phyloP scores from a whole-genome alignment of 176 grass and related monocot genomes.

The Cenchrus americanus region DNA sequence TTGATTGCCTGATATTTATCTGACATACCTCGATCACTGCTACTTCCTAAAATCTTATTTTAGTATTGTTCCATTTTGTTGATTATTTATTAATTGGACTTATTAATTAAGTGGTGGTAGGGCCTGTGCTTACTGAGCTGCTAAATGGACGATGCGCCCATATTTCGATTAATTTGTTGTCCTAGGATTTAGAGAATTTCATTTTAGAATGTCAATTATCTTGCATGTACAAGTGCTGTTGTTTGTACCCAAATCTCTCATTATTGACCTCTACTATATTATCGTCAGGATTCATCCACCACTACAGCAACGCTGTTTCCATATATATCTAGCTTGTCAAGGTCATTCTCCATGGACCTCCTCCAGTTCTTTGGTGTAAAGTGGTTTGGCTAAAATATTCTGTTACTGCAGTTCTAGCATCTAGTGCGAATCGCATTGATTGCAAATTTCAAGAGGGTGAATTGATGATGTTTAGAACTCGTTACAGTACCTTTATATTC shows the following conservation, averaged over 20 bases:
- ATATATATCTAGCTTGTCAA: constrained; percentile 64
- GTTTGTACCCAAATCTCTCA: constrained; percentile 36
- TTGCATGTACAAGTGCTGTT: constrained; percentile 36
- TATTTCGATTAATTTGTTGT: background rate
- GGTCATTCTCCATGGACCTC: constrained; percentile 65
- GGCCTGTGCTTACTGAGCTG: background rate
- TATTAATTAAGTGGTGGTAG: background rate
- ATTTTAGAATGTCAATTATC: constrained; percentile 35
- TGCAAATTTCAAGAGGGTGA: constrained; percentile 30
- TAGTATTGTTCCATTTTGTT: background rate
- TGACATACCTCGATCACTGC: background rate
- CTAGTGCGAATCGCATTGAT: background rate
- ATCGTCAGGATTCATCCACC: constrained; percentile 61
- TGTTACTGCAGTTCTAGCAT: constrained; percentile 32
- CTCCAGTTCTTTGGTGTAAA: constrained; percentile 41
- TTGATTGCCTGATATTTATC: constrained; percentile 26
- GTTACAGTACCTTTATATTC: constrained; percentile 14
- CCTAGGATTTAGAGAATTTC: background rate
- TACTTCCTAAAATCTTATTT: background rate
- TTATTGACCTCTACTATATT: constrained; percentile 62
- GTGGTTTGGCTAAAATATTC: constrained; percentile 36
- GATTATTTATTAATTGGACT: background rate
- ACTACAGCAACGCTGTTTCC: constrained; percentile 62
- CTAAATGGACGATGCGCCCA: background rate
- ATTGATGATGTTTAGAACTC: constrained; percentile 29